Base-by-base conservation (phyloP, 2,329 filamentous ascomycete species). In the Aspergillus calidoustus region DNA sequence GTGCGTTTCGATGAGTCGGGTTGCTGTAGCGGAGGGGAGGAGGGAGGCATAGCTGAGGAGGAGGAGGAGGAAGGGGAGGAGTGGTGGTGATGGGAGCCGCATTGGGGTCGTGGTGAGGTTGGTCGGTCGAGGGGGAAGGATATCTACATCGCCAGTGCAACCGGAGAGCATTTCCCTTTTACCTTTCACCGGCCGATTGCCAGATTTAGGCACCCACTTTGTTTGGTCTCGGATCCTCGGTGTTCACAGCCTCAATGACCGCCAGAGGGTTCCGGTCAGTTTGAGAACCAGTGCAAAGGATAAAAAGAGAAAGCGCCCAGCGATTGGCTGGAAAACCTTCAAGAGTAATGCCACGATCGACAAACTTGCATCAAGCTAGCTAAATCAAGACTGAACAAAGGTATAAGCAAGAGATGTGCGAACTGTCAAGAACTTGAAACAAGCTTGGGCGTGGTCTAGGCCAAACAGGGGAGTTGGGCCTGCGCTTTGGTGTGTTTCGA, bases 1-100 rank as follows among this genome's bases (percentile, higher is more conserved):
- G 74, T 86, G 91, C 58, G 93, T 95, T 71, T 89, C 83, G 72
- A 98, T 90, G 72, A 91, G 82, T 65, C 84, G 84, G 73, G 87
- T 83, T 64, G 87, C 90, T 61, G 86, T 81, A 59, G 81, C 83
- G 61, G 85, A 53, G 6, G 30, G 22, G 22, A 53, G 50, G 28
- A 41, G 43, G 43, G n/a, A 7, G 44, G n/a, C n/a, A 47, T 47
- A 41, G 49, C 13, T 52, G 6, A 31, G 15, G 49, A 52, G 28
- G 9, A 15, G 9, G 9, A 41, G 34, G 34, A 41, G 15, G 11
- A 38, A 11, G 34, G 4, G 15, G 2, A 4, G 4, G 2, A 11
- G 34, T 41, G 2, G 34, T 5, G 17, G 34, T 2, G 8, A 15
- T 41, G 34, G 34, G 4, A 41, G 4, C 11, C 34, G 3, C 11